A percentile compares a stretch with the other conserved stretches of the same genome.
Evolutionary conservation across 192 early-diverging fungal genomes (phyloP).

Genomic region (Coemansia sp.): DNA sequence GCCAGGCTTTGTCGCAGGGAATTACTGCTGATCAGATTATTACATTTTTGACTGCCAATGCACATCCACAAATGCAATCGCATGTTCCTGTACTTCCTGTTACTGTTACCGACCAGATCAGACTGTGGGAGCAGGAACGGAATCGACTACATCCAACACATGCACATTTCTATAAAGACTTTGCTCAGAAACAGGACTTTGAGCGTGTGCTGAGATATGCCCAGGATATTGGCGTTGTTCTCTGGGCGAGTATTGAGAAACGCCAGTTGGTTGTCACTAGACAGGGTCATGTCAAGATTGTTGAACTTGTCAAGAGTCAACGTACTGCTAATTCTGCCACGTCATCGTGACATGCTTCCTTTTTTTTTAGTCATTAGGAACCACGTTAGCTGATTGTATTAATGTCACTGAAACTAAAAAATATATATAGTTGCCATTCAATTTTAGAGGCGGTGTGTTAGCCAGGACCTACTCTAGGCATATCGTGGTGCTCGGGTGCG

Average conservation of each 20-base stretch:
- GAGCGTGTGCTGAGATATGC: constrained; percentile 74
- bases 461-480: constrained; percentile 52
- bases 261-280: constrained; percentile 71
- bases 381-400: background rate
- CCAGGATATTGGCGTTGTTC: constrained; percentile 67
- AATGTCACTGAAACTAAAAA: background rate
- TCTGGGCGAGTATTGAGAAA: constrained; percentile 74
- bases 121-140: constrained; percentile 94
- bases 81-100: constrained; percentile 77
- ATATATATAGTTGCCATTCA: too few species aligned
- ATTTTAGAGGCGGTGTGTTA: constrained; percentile 10
- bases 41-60: constrained; percentile 81
- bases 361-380: too few species aligned
- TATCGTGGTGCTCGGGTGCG: constrained; percentile 67
- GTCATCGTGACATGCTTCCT: background rate
- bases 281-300: constrained; percentile 71
- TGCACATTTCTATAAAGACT: constrained; percentile 76
- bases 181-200: constrained; percentile 69
- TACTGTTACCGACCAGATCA: constrained; percentile 93
- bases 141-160: constrained; percentile 66
- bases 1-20: constrained; percentile 77
- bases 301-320: constrained; percentile 46
- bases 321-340: background rate
- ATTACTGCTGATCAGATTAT: constrained; percentile 97
- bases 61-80: constrained; percentile 91